Evolutionary conservation across 23 red algal genomes (phyloP).

Genomic region (Gracilaria gracilis): DNA sequence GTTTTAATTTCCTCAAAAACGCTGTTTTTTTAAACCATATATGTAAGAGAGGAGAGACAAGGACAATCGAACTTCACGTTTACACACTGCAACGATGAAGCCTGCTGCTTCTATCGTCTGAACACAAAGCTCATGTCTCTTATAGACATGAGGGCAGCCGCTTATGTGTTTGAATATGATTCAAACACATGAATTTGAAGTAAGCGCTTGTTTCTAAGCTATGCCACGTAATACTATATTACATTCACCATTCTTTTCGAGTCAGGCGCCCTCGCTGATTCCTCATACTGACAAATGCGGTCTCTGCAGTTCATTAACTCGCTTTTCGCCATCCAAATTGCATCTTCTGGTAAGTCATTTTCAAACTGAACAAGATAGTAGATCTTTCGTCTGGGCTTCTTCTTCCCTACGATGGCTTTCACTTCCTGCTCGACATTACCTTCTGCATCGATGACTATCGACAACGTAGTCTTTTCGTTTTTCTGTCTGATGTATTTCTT

Average conservation of each 20-base stretch:
- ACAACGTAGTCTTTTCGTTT: not conserved
- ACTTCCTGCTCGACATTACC: conserved; percentile 48
- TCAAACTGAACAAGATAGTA: conserved; percentile 38
- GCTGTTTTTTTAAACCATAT: too few species aligned
- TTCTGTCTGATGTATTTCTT: conserved; percentile 7
- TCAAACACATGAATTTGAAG: conserved; percentile 12
- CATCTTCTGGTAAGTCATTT: not conserved
- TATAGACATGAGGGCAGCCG: not conserved
- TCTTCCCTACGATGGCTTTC: conserved; percentile 21
- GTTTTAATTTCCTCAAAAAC: too few species aligned
- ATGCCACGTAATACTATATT: not conserved
- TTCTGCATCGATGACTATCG: conserved; percentile 49
- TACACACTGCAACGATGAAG: conserved; percentile 3
- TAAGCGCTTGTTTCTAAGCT: not conserved
- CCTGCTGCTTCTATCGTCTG: not conserved
- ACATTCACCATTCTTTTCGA: not conserved
- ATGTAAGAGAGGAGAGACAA: not conserved
- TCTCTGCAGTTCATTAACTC: conserved; percentile 26
- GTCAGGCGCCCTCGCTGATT: conserved; percentile 2
- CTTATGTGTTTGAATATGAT: conserved; percentile 9
- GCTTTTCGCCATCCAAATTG: conserved; percentile 43
- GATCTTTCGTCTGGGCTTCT: not conserved
- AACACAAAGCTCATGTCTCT: not conserved
- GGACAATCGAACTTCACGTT: not conserved
- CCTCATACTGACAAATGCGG: not conserved